A percentile compares a stretch with the other conserved stretches of the same genome.
phyloP scores from a whole-genome alignment of 495 filamentous ascomycete species.

The Aspergillus wentii region DNA sequence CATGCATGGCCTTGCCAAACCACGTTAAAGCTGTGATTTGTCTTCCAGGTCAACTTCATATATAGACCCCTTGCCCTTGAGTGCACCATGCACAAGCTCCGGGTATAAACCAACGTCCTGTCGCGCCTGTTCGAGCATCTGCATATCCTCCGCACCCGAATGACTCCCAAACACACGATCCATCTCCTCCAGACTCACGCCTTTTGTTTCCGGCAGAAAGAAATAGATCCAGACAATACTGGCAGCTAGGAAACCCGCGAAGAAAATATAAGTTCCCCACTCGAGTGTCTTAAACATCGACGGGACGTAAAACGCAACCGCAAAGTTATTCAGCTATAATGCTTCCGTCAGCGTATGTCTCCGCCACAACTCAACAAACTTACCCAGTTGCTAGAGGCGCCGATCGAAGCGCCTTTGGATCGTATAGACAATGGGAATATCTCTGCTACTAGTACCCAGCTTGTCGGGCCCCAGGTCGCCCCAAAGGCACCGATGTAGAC shows the following conservation, averaged over 20 bases:
- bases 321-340: too few species aligned
- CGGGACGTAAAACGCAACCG: slow-evolving; percentile 43
- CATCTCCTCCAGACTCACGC: slow-evolving; percentile 66
- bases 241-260: slow-evolving; percentile 25
- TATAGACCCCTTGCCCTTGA: too few species aligned
- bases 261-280: slow-evolving; percentile 48
- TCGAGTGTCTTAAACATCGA: slow-evolving; percentile 41
- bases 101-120: slow-evolving; percentile 21
- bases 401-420: slow-evolving; percentile 38
- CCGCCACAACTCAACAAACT: too few species aligned
- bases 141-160: slow-evolving; percentile 30
- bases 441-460: slow-evolving; percentile 25
- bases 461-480: slow-evolving; percentile 51
- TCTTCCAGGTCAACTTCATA: too few species aligned
- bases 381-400: slow-evolving; percentile 43
- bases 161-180: slow-evolving; percentile 41
- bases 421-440: slow-evolving; percentile 44
- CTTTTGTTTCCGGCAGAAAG: slow-evolving; percentile 53
- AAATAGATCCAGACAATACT: slow-evolving; percentile 41
- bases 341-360: too few species aligned
- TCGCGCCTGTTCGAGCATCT: slow-evolving; percentile 22
- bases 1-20: too few species aligned
- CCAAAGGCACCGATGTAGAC: slow-evolving; percentile 51
- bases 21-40: too few species aligned
- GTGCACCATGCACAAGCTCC: too few species aligned